Evolutionary conservation across 2,329 filamentous ascomycete species (phyloP).

Genomic region (Paramyrothecium roridum): DNA sequence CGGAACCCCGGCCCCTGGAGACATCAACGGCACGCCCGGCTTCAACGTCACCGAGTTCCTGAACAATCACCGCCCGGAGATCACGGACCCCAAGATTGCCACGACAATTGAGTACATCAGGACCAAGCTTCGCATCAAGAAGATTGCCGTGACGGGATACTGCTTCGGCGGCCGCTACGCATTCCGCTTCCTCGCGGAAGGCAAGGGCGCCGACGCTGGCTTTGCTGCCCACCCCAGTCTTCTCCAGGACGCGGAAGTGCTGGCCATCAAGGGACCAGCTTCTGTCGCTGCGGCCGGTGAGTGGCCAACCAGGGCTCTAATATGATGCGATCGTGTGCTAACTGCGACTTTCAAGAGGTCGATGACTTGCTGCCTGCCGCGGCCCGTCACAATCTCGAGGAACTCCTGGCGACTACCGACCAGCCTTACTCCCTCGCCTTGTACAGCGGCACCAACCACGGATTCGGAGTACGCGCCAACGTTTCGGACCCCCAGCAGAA

Average conservation of each 20-base stretch:
- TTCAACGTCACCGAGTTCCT: conserved; percentile 18
- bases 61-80: conserved; percentile 10
- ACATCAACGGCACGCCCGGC: conserved; percentile 10
- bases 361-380: conserved; percentile 51
- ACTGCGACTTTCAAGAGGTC: conserved; percentile 31
- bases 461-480: conserved; percentile 67
- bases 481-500: conserved; percentile 45
- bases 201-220: conserved; percentile 48
- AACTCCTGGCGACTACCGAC: conserved; percentile 44
- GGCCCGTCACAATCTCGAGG: conserved; percentile 50
- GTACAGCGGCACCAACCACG: conserved; percentile 65
- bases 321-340: not conserved
- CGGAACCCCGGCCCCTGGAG: conserved; percentile 14
- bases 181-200: conserved; percentile 47
- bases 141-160: conserved; percentile 53
- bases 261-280: conserved; percentile 46
- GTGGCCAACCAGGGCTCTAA: conserved; percentile 7
- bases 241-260: conserved; percentile 51
- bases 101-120: conserved; percentile 9
- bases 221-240: conserved; percentile 62
- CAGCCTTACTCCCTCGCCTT: conserved; percentile 62
- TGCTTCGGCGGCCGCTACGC: conserved; percentile 59
- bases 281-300: conserved; percentile 56
- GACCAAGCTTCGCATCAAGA: conserved; percentile 36
- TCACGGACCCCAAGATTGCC: conserved; percentile 15